Conservation (phyloP, 2,329 filamentous ascomycete genomes). For the Fulvia fulva region DNA sequence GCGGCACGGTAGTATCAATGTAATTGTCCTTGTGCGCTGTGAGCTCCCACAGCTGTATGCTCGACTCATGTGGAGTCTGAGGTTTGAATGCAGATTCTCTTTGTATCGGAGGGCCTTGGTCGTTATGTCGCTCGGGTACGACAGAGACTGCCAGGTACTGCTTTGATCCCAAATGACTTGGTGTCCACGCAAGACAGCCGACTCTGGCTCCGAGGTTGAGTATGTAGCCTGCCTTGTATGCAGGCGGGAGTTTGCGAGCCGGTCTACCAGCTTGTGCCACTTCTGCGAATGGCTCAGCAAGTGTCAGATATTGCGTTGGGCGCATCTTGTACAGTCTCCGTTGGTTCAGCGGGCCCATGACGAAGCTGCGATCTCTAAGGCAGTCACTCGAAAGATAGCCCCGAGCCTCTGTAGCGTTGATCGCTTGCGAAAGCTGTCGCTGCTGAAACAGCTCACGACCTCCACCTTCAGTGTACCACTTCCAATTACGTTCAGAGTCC, state of each 20-base stretch:
- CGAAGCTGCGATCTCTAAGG: conserved; percentile 37
- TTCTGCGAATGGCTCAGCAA: conserved; percentile 44
- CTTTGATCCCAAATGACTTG: conserved; percentile 39
- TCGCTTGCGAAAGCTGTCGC: conserved; percentile 37
- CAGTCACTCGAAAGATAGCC: conserved; percentile 41
- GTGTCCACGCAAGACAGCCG: conserved; percentile 47
- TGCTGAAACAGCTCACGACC: conserved; percentile 40
- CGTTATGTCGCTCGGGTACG: conserved; percentile 31
- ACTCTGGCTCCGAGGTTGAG: conserved; percentile 54
- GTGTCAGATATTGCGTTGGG: conserved; percentile 41
- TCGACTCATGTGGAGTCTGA: conserved; percentile 45
- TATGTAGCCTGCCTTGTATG: conserved; percentile 44
- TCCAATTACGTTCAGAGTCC: conserved; percentile 47
- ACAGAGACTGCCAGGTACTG: conserved; percentile 54
- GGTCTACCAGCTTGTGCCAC: conserved; percentile 11
- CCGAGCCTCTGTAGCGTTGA: conserved; percentile 38
- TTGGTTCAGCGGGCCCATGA: conserved; percentile 48
- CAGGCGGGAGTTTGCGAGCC: background rate
- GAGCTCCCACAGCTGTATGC: conserved; percentile 59
- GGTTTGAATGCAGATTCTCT: conserved; percentile 49
- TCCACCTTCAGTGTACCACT: conserved; percentile 50
- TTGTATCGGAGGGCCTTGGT: conserved; percentile 22
- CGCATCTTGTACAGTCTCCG: conserved; percentile 44
- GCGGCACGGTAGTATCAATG: conserved; percentile 43
- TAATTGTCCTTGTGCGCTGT: conserved; percentile 36